phyloP scores from a whole-genome alignment of 441 rosid species.

The Syzygium malaccense region DNA sequence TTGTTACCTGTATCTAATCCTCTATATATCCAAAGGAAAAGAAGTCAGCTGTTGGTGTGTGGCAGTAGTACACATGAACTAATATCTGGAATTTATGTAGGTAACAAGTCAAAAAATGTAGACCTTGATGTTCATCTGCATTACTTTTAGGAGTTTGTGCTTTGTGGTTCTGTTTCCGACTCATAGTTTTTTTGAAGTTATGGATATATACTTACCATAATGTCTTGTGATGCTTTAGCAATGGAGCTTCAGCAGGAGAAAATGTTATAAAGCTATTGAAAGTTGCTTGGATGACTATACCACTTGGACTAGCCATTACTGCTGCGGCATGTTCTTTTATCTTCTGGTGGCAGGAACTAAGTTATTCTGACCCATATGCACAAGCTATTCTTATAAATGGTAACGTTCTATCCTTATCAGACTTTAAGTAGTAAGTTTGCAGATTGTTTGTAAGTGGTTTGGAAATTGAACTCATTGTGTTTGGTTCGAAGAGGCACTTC shows the following conservation, averaged over 20 bases:
- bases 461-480: neutral
- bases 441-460: neutral
- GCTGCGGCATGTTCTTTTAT: conserved; percentile 48
- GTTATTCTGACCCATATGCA: conserved; percentile 47
- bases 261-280: conserved; percentile 44
- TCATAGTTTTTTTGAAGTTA: neutral
- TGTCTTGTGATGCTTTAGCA: conserved; percentile 31
- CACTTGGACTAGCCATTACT: conserved; percentile 63
- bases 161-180: neutral
- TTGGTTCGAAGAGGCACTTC: neutral
- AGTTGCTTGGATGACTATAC: conserved; percentile 81
- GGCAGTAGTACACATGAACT: neutral
- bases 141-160: neutral
- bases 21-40: neutral
- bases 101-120: neutral
- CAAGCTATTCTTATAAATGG: conserved; percentile 84
- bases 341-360: conserved; percentile 85
- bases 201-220: neutral
- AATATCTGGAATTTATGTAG: neutral
- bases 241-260: conserved; percentile 31
- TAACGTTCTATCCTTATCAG: conserved; percentile 9
- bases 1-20: neutral
- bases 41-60: neutral
- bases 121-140: neutral
- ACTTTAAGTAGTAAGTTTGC: neutral